Percentiles rank a stretch among this genome's conserved stretches.
Evolutionary conservation across 805 yeast species (phyloP).

Genomic region (Sungouiella blattae): DNA sequence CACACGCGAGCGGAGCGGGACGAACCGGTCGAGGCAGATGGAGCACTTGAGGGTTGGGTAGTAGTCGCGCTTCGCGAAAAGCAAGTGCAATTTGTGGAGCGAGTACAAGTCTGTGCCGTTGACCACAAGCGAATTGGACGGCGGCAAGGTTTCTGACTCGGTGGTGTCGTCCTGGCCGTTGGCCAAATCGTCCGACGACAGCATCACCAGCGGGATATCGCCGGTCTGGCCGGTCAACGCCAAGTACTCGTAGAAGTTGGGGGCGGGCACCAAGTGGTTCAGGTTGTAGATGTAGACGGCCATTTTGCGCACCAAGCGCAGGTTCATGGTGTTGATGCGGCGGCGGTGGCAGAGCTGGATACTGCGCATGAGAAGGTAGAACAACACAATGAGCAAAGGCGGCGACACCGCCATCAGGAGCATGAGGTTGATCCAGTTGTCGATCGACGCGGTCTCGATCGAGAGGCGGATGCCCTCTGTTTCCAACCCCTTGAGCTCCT

Average conservation of each 20-base stretch:
- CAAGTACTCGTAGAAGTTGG: conserved; percentile 27
- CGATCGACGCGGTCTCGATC: conserved; percentile 32
- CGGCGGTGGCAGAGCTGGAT: conserved; percentile 26
- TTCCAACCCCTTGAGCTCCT: conserved; percentile 9
- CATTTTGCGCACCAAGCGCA: conserved; percentile 30
- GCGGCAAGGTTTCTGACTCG: neutral
- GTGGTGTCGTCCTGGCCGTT: conserved; percentile 2
- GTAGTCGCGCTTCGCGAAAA: conserved; percentile 9
- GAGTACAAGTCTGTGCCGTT: conserved; percentile 9
- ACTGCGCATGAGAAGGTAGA: conserved; percentile 29
- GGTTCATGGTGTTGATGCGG: conserved; percentile 25
- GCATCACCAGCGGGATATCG: conserved; percentile 11
- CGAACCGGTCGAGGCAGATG: conserved; percentile 55
- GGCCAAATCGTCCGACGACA: conserved; percentile 11
- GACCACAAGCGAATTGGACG: conserved; percentile 1
- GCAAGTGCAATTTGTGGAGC: conserved; percentile 4
- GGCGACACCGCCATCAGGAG: conserved; percentile 42
- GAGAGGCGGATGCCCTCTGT: conserved; percentile 10
- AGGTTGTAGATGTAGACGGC: conserved; percentile 37
- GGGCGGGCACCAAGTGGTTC: conserved; percentile 30
- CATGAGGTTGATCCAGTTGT: conserved; percentile 36
- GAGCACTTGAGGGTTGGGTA: conserved; percentile 49
- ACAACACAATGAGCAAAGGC: conserved; percentile 33
- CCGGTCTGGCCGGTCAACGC: conserved; percentile 28
- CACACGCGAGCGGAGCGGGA: conserved; percentile 44